These are phyloP conservation scores for Phaeomoniella chlamydospora DNA, from an alignment of 2,329 filamentous ascomycete species.

Conservation along the genomic window DNA sequence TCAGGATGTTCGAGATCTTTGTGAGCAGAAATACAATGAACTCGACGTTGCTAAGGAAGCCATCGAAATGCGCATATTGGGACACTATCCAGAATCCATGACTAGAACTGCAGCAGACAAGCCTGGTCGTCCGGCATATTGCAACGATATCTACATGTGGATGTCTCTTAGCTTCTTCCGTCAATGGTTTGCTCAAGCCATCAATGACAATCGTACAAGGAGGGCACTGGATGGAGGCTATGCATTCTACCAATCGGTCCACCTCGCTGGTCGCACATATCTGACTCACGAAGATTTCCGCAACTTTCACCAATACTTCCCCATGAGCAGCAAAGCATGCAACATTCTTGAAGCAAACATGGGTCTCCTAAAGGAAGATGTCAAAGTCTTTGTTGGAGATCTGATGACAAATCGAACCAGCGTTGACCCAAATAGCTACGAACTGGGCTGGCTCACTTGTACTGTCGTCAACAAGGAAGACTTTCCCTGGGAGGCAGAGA, in stretches of 20 bases:
- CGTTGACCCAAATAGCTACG: slow-evolving; percentile 19
- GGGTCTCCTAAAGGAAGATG: slow-evolving; percentile 22
- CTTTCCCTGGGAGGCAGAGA: slow-evolving; percentile 21
- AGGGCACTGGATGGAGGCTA: slow-evolving; percentile 29
- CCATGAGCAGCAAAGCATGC: slow-evolving; percentile 14
- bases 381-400: slow-evolving; percentile 16
- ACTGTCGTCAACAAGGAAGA: slow-evolving; percentile 22
- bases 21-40: slow-evolving; percentile 12
- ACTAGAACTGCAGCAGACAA: slow-evolving; percentile 14
- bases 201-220: slow-evolving; percentile 23
- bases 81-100: slow-evolving; percentile 23
- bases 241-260: slow-evolving; percentile 26
- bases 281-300: slow-evolving; percentile 19
- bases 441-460: slow-evolving; percentile 29
- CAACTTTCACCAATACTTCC: slow-evolving; percentile 14
- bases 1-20: slow-evolving; percentile 9
- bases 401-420: slow-evolving; percentile 24
- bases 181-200: slow-evolving; percentile 28
- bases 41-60: slow-evolving; percentile 13
- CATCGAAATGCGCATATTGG: slow-evolving; percentile 14
- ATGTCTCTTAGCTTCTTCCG: slow-evolving; percentile 32
- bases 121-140: slow-evolving; percentile 26
- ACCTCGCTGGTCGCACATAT: slow-evolving; percentile 26
- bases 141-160: slow-evolving; percentile 36
- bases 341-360: slow-evolving; percentile 14